Evolutionary conservation across 2,329 filamentous ascomycete species (phyloP).

Genomic region (Aureobasidium sp.): DNA sequence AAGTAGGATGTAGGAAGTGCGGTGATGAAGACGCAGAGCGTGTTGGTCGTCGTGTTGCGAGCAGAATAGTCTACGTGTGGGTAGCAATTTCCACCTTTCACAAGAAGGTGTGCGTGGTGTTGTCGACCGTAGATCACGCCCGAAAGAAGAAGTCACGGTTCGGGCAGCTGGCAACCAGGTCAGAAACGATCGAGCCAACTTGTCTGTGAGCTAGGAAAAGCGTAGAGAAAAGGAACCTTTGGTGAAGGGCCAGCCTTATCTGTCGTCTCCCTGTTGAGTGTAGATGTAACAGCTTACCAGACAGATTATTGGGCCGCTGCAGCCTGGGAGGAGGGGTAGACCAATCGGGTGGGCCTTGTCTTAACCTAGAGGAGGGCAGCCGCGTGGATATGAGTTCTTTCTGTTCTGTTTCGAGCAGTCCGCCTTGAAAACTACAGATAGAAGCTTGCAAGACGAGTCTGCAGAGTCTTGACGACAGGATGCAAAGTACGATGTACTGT

Average conservation of each 20-base stretch:
- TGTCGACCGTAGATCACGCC: background rate
- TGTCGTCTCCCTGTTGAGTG: background rate
- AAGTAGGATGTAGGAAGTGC: background rate
- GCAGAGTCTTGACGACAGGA: background rate
- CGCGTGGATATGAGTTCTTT: slow-evolving; percentile 3
- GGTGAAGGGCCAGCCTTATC: background rate
- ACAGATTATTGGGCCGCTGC: slow-evolving; percentile 10
- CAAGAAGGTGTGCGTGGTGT: background rate
- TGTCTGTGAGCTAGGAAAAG: background rate
- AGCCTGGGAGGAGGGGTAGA: slow-evolving; percentile 13
- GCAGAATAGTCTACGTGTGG: background rate
- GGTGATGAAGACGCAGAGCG: background rate
- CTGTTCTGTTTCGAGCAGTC: background rate
- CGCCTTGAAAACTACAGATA: background rate
- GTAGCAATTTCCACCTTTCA: slow-evolving; percentile 5
- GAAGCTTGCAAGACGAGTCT: background rate
- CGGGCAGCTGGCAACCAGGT: slow-evolving; percentile 7
- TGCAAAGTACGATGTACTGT: background rate
- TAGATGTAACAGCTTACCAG: slow-evolving; percentile 6
- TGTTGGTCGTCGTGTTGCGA: slow-evolving; percentile 4
- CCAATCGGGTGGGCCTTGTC: slow-evolving; percentile 9
- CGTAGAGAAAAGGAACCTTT: background rate
- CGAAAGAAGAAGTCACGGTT: slow-evolving; percentile 2
- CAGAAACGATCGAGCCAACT: slow-evolving; percentile 3
- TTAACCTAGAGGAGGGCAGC: slow-evolving; percentile 1